phyloP scores from a whole-genome alignment of 345 rosid genomes.

The Hibiscus tridactylites region DNA sequence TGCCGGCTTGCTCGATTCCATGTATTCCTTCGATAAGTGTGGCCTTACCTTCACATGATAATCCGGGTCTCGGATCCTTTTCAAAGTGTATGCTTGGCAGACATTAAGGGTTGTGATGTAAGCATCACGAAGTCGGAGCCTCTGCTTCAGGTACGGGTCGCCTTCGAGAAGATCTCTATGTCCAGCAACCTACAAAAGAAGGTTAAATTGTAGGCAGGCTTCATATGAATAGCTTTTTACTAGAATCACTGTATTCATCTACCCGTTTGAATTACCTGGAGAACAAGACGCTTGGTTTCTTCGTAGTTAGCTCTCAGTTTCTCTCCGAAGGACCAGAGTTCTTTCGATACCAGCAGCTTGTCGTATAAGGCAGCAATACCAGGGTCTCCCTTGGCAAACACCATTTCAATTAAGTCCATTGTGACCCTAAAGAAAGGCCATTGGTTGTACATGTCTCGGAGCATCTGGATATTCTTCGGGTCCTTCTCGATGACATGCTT shows the following conservation, averaged over 20 bases:
- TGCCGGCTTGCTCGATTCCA: slow-evolving; percentile 66
- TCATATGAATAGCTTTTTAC: neutral
- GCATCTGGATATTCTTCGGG: slow-evolving; percentile 68
- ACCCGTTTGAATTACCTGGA: slow-evolving; percentile 50
- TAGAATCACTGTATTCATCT: neutral
- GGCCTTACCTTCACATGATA: slow-evolving; percentile 68
- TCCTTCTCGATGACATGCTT: slow-evolving; percentile 61
- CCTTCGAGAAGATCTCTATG: slow-evolving; percentile 92
- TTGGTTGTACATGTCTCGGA: slow-evolving; percentile 80
- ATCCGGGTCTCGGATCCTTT: slow-evolving; percentile 71
- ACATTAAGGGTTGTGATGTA: slow-evolving; percentile 87
- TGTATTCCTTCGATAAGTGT: slow-evolving; percentile 59
- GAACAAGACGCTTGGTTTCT: slow-evolving; percentile 70
- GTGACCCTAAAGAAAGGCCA: slow-evolving; percentile 99
- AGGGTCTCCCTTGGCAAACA: slow-evolving; percentile 95
- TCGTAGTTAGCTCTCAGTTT: slow-evolving; percentile 53
- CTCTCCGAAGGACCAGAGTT: slow-evolving; percentile 68
- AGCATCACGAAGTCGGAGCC: slow-evolving; percentile 86
- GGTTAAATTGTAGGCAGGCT: neutral
- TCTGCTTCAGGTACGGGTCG: slow-evolving; percentile 88
- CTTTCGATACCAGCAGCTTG: slow-evolving; percentile 78
- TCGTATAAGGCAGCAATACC: slow-evolving; percentile 84
- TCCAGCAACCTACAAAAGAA: slow-evolving; percentile 50
- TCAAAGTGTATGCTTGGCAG: slow-evolving; percentile 86
- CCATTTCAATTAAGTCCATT: slow-evolving; percentile 91